These are phyloP conservation scores for Hyaloperonospora arabidopsidis DNA, from an alignment of 352 stramenopile species.

Conservation along the genomic window DNA sequence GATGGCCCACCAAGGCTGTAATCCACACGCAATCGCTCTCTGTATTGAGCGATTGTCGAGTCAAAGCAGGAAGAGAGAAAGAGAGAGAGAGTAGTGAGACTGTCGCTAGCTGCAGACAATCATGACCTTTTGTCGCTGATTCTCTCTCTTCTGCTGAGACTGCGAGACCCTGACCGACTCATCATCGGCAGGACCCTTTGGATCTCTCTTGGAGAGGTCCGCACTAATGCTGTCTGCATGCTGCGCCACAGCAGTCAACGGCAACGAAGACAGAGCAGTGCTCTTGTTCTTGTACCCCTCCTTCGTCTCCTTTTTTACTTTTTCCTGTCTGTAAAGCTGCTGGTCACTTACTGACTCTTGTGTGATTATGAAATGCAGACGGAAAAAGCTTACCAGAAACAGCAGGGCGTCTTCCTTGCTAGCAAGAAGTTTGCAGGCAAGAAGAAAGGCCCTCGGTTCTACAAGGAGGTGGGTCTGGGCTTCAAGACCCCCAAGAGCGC, in stretches of 20 bases:
- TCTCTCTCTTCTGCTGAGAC: slow-evolving; percentile 6
- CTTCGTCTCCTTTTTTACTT: neutral
- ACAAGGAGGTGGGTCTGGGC: slow-evolving; percentile 95
- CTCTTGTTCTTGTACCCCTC: neutral
- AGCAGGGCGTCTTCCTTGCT: slow-evolving; percentile 97
- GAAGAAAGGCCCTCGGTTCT: slow-evolving; percentile 94
- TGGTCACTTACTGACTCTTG: too few species aligned
- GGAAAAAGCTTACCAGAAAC: slow-evolving; percentile 99
- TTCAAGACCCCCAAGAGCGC: slow-evolving; percentile 98
- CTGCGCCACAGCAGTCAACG: neutral
- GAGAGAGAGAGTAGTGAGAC: neutral
- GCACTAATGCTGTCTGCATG: slow-evolving; percentile 18
- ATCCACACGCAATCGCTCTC: slow-evolving; percentile 33
- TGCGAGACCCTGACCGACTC: slow-evolving; percentile 30
- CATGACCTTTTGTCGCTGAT: neutral
- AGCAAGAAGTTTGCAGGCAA: slow-evolving; percentile 92
- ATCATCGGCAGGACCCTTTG: slow-evolving; percentile 34
- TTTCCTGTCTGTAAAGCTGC: neutral
- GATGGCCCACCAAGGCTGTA: slow-evolving; percentile 72
- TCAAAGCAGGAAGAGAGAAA: slow-evolving; percentile 3
- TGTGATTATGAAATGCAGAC: slow-evolving; percentile 63
- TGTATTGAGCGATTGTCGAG: slow-evolving; percentile 8
- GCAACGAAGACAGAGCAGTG: neutral
- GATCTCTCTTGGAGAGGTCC: slow-evolving; percentile 2
- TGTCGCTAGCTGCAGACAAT: neutral